phyloP scores from a whole-genome alignment of 345 rosid genomes.

The Psidium friedrichsthalianum region DNA sequence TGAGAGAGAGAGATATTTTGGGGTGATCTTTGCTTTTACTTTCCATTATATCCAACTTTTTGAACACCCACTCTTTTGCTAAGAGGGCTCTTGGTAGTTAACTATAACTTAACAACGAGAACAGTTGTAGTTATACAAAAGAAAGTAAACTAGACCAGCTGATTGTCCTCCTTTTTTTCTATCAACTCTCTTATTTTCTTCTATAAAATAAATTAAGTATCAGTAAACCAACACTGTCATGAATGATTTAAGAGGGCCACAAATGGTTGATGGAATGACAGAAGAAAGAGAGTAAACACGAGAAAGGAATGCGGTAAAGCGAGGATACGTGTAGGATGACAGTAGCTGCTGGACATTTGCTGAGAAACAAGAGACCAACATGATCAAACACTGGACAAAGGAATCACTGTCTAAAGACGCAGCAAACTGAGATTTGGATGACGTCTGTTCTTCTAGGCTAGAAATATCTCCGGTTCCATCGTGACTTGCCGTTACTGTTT shows the following conservation, averaged over 20 bases:
- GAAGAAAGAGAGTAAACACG: neutral
- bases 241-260: neutral
- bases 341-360: neutral
- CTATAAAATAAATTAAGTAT: neutral
- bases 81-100: conserved; percentile 21
- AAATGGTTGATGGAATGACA: neutral
- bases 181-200: neutral
- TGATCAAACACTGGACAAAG: neutral
- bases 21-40: neutral
- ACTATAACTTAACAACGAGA: conserved; percentile 21
- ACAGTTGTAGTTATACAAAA: neutral
- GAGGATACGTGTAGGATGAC: neutral
- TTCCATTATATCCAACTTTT: neutral
- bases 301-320: neutral
- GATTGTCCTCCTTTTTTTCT: neutral
- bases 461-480: neutral
- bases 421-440: neutral
- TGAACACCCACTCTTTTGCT: neutral
- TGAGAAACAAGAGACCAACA: neutral
- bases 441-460: neutral
- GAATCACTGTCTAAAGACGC: neutral
- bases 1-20: neutral
- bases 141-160: neutral
- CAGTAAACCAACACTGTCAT: neutral
- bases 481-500: neutral